Evolutionary conservation across 768 basidiomycete genomes (phyloP).

Genomic region (Lactifluus piperatus): DNA sequence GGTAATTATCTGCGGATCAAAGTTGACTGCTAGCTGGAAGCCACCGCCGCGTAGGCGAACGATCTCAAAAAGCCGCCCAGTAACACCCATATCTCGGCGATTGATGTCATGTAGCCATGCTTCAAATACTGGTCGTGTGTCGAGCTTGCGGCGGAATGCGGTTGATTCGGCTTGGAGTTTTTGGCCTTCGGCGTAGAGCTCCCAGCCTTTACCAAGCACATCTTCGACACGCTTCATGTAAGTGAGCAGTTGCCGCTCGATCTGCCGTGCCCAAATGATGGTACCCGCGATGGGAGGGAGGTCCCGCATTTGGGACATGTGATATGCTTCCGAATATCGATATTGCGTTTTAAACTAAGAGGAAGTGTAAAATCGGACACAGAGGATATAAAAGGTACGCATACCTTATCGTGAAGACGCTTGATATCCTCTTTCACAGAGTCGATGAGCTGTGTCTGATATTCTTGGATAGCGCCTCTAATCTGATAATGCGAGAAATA

Average conservation of each 20-base stretch:
- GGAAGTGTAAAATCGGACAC: not conserved
- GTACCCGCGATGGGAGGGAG: conserved; percentile 96
- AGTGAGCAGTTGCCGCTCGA: conserved; percentile 87
- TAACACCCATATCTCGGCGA: conserved; percentile 84
- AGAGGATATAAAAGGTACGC: not conserved
- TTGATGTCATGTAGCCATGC: conserved; percentile 97
- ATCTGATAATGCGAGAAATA: conserved; percentile 42
- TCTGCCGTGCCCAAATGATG: conserved; percentile 99
- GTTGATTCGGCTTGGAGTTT: conserved; percentile 87
- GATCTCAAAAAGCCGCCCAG: conserved; percentile 90
- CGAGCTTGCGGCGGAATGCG: conserved; percentile 93
- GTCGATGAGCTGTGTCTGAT: conserved; percentile 97
- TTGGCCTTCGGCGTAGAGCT: conserved; percentile 97
- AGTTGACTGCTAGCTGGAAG: conserved; percentile 90
- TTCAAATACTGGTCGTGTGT: conserved; percentile 88
- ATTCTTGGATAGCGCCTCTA: conserved; percentile 97
- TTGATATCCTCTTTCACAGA: conserved; percentile 99
- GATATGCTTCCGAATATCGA: conserved; percentile 89
- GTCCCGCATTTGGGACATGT: conserved; percentile 99
- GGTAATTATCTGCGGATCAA: conserved; percentile 96
- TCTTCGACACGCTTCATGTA: conserved; percentile 99
- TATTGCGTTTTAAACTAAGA: conserved; percentile 90
- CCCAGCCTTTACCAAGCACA: conserved; percentile 97
- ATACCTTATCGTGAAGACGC: conserved; percentile 82
- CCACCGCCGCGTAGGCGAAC: conserved; percentile 62